A percentile compares a stretch with the other conserved stretches of the same genome.
Evolutionary conservation across 805 yeast genomes (phyloP).

Genomic region (Yarrowia alimentaria): DNA sequence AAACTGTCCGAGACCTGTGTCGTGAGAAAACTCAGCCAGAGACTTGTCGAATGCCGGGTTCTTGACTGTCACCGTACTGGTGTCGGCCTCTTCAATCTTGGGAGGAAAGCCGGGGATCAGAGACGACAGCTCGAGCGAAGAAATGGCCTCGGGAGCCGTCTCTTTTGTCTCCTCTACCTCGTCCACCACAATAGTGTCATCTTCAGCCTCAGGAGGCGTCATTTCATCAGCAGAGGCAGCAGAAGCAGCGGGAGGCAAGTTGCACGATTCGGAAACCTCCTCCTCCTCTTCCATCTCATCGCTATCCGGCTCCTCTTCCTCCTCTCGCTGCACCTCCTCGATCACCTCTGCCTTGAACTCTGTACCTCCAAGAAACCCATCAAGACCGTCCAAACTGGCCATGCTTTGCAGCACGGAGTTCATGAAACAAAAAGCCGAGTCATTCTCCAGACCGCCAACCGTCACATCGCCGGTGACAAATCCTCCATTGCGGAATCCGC

Average conservation of each 20-base stretch:
- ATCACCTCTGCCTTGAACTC: conserved; percentile 28
- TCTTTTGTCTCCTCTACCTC: not conserved
- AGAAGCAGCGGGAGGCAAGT: not conserved
- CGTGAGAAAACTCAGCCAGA: too few species aligned
- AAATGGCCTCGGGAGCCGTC: not conserved
- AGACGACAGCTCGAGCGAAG: conserved; percentile 15
- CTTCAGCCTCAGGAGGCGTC: too few species aligned
- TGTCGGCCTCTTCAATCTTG: not conserved
- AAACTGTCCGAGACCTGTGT: conserved; percentile 14
- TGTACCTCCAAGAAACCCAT: conserved; percentile 50
- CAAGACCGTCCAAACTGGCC: conserved; percentile 66
- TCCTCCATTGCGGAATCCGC: conserved; percentile 33
- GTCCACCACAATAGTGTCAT: too few species aligned
- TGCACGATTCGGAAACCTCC: not conserved
- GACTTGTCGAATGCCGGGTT: too few species aligned
- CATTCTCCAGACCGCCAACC: conserved; percentile 83
- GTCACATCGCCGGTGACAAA: conserved; percentile 37
- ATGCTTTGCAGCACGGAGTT: conserved; percentile 82
- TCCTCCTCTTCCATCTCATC: conserved; percentile 1
- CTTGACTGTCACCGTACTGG: not conserved
- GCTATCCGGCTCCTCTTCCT: conserved; percentile 33
- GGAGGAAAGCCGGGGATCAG: conserved; percentile 20
- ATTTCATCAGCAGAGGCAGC: conserved; percentile 3
- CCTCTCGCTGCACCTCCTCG: conserved; percentile 28
- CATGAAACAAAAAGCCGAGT: conserved; percentile 94